These are phyloP conservation scores for Lepidopterella palustris DNA, from an alignment of 495 filamentous ascomycete genomes.

Conservation along the genomic window DNA sequence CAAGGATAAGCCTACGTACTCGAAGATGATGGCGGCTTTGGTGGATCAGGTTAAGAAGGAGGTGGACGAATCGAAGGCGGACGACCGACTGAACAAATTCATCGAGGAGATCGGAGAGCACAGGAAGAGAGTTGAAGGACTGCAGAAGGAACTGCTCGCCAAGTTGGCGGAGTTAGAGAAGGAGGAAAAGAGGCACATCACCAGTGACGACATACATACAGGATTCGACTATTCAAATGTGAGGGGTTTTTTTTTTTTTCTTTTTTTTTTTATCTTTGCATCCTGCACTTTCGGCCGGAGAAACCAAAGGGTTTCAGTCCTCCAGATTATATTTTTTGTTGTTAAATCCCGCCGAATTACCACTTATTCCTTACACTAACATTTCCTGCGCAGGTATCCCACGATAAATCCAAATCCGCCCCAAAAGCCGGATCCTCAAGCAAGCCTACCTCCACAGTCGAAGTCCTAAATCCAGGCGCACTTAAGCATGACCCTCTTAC, in stretches of 20 bases:
- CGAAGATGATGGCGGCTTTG: conserved; percentile 88
- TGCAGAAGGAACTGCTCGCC: conserved; percentile 65
- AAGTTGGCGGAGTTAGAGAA: conserved; percentile 78
- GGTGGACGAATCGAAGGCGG: conserved; percentile 59
- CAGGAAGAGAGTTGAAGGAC: conserved; percentile 62
- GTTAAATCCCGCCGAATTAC: too few relatives aligned
- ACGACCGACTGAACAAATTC: conserved; percentile 63
- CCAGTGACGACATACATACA: conserved; percentile 81
- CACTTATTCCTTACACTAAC: too few relatives aligned
- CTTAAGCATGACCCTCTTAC: conserved; percentile 31
- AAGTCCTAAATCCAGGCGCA: conserved; percentile 71
- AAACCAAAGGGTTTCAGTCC: too few relatives aligned
- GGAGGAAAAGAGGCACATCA: conserved; percentile 85
- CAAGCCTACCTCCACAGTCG: conserved; percentile 45
- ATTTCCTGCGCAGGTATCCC: neutral
- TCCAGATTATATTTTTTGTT: too few relatives aligned
- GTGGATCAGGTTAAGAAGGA: conserved; percentile 92
- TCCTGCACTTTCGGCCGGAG: too few relatives aligned
- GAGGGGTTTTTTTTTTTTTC: too few relatives aligned
- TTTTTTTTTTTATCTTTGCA: too few relatives aligned
- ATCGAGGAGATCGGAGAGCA: conserved; percentile 69
- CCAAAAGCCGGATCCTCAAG: neutral
- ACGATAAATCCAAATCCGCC: conserved; percentile 4
- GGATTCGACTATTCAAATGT: conserved; percentile 83
- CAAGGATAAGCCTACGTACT: conserved; percentile 74